Base-by-base conservation (phyloP, 768 basidiomycete genomes). In the Xerocomus potaroensis region DNA sequence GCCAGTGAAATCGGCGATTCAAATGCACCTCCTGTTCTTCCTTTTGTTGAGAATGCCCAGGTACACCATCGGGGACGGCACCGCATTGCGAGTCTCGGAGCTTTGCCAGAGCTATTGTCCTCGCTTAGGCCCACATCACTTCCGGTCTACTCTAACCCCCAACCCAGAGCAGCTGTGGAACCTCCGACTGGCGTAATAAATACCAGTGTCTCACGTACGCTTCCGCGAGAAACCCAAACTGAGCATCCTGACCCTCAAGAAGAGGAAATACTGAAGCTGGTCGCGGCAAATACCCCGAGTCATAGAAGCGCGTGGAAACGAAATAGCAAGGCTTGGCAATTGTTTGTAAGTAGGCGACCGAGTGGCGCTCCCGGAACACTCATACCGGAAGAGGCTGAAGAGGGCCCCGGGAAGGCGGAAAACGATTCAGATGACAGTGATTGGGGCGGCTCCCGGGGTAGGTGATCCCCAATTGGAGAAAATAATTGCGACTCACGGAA, bases 231-330 rank as follows among this genome's bases (percentile, higher is more conserved):
- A 29, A 11, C 24, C 11, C 46, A 14, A 18, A 35, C 53, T 11
- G 51, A 68, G 55, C 45, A 61, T 41, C 50, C 54, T 27, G 60
- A 62, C 26, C 51, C 57, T 15, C 70, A 72, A 43, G 79, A 82
- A 54, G 72, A 69, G 26, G 78, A 79, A 54, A 70, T 87, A 27
- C 48, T 79, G 54, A 76, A 73, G 52, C 71, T 87, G 27, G 78
- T 87, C n/a, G 83, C 83, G 8, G 84, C 83, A 22, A 71, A 78
- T 64, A 78, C 71, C 24, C 82, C 84, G 1, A 87, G 83, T 52
- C 86, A 88, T 60, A 74, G 83, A 43, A 78, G 73, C n/a, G 78
- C 78, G 11, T 87, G 84, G 85, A 78, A 71, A 56, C 74, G 75
- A 50, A 74, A 77, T 56, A 76, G 81, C 56, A 76, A 71, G 50